phyloP scores from a whole-genome alignment of 2,329 filamentous ascomycete species.

The Grosmannia penicillata region DNA sequence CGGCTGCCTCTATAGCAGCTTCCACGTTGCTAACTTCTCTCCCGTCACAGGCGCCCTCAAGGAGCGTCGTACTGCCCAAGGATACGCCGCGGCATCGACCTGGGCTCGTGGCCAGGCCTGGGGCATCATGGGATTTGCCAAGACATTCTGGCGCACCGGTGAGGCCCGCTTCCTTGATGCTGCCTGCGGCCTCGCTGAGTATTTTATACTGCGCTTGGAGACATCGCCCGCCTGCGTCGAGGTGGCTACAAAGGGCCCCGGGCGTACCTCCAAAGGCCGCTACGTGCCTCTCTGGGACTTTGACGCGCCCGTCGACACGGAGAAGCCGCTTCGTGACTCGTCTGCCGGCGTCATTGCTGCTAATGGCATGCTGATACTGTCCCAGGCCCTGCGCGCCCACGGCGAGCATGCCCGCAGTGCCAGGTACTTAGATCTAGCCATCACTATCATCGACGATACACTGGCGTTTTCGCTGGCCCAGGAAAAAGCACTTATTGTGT shows the following conservation, averaged over 20 bases:
- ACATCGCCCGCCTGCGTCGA: slow-evolving; percentile 17
- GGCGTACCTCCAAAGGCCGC: slow-evolving; percentile 10
- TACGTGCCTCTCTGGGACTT: slow-evolving; percentile 25
- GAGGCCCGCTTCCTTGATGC: slow-evolving; percentile 27
- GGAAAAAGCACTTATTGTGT: slow-evolving; percentile 10
- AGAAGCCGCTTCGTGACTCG: slow-evolving; percentile 18
- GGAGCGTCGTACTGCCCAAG: slow-evolving; percentile 31
- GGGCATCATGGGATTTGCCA: slow-evolving; percentile 33
- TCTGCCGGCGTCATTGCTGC: slow-evolving; percentile 25
- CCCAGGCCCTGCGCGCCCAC: slow-evolving; percentile 16
- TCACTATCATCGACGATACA: slow-evolving; percentile 17
- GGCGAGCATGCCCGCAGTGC: slow-evolving; percentile 7
- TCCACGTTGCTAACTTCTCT: slow-evolving; percentile 35
- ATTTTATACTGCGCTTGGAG: slow-evolving; percentile 29
- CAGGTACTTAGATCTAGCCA: slow-evolving; percentile 15
- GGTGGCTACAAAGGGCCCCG: slow-evolving; percentile 7
- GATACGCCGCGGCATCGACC: slow-evolving; percentile 28
- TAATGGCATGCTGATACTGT: slow-evolving; percentile 25
- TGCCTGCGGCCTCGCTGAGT: slow-evolving; percentile 29
- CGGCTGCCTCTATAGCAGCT: slow-evolving; percentile 19
- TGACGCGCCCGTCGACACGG: slow-evolving; percentile 14
- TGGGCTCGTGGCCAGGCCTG: slow-evolving; percentile 39
- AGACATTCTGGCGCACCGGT: slow-evolving; percentile 32
- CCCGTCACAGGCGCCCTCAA: slow-evolving; percentile 26
- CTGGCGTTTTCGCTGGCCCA: slow-evolving; percentile 14